A percentile compares a stretch with the other conserved stretches of the same genome.
These are phyloP conservation scores for Citrullus colocynthis DNA, from an alignment of 306 rosid species.

Conservation along the genomic window DNA sequence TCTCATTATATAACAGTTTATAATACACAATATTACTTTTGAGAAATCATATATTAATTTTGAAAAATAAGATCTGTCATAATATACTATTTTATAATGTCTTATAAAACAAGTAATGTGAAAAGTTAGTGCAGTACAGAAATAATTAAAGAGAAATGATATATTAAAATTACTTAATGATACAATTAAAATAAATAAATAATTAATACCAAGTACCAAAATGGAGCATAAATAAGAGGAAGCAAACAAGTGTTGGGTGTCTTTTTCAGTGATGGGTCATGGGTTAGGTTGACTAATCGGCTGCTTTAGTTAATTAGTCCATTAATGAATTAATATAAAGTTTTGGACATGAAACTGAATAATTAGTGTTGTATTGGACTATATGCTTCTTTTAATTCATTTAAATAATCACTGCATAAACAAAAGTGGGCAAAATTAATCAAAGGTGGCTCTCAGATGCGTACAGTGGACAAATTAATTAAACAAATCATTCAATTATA, in stretches of 20 bases:
- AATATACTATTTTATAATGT: background rate
- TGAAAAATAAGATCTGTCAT: background rate
- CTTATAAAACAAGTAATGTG: background rate
- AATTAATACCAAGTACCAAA: background rate
- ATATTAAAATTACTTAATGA: background rate
- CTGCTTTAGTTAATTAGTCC: background rate
- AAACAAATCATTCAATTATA: background rate
- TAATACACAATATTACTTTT: background rate
- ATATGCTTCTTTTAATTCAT: background rate
- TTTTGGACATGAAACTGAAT: background rate
- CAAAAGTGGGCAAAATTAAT: background rate
- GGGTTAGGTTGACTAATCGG: conserved; percentile 5
- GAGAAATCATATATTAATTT: background rate
- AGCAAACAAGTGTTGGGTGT: conserved; percentile 1
- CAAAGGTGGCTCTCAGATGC: conserved; percentile 2
- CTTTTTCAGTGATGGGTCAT: background rate
- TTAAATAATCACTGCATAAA: background rate
- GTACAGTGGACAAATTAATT: background rate
- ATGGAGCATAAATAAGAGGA: background rate
- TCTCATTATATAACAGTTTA: background rate
- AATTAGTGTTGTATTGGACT: conserved; percentile 3
- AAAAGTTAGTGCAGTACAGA: conserved; percentile 3
- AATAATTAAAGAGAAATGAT: background rate
- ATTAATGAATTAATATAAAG: background rate
- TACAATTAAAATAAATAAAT: background rate